Conservation (phyloP, 371 early-diverging fungal species). For the Mycotypha africana region DNA sequence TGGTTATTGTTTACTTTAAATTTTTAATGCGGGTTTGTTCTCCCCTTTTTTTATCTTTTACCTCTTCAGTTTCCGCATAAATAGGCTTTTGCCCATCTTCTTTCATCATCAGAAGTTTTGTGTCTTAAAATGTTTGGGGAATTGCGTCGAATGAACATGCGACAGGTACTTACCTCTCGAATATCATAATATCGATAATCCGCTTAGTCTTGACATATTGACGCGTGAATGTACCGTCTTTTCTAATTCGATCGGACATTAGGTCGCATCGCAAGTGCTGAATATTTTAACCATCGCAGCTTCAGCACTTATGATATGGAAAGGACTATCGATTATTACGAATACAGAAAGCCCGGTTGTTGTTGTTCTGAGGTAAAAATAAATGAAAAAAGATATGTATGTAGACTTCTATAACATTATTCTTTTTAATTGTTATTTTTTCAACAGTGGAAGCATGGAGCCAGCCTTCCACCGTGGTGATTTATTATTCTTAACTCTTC, state of each 20-base stretch:
- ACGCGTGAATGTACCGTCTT: neutral
- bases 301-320: constrained; percentile 98
- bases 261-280: constrained; percentile 66
- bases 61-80: neutral
- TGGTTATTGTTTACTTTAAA: neutral
- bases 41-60: neutral
- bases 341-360: constrained; percentile 98
- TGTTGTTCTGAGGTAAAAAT: constrained; percentile 90
- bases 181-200: neutral
- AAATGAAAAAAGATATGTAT: neutral
- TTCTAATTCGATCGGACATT: neutral
- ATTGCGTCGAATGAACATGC: constrained; percentile 41
- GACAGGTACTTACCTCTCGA: constrained; percentile 23
- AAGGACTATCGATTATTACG: constrained; percentile 74
- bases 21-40: neutral
- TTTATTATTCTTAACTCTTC: constrained; percentile 84
- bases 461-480: constrained; percentile 99
- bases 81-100: too few species aligned
- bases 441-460: constrained; percentile 95
- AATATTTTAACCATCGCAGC: constrained; percentile 82
- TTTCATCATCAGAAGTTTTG: too few species aligned
- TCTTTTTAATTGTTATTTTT: neutral
- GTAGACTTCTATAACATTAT: neutral
- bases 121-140: constrained; percentile 38
- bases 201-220: neutral